These are phyloP conservation scores for Leccinum sublutescens DNA, from an alignment of 768 basidiomycete genomes.

Conservation along the genomic window DNA sequence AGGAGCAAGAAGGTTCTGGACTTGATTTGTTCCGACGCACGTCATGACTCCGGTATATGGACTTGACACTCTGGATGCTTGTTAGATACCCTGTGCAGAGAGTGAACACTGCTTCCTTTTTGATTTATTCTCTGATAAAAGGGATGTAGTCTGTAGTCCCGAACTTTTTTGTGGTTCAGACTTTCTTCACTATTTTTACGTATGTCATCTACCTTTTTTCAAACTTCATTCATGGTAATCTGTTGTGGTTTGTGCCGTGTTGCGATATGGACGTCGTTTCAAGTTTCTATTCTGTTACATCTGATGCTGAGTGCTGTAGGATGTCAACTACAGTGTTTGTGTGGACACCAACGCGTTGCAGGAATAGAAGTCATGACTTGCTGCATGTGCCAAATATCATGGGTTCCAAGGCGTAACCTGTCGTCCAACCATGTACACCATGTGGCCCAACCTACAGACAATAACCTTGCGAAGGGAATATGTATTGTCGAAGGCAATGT, in stretches of 20 bases:
- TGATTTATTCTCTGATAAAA: neutral
- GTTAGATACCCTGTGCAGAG: slow-evolving; percentile 20
- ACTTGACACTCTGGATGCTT: slow-evolving; percentile 2
- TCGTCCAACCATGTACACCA: neutral
- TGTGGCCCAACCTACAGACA: neutral
- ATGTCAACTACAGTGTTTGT: neutral
- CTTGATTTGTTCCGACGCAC: neutral
- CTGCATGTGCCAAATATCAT: neutral
- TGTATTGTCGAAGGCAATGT: neutral
- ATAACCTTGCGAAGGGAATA: neutral
- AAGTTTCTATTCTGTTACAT: neutral
- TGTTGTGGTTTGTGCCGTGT: slow-evolving; percentile 3
- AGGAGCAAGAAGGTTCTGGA: neutral
- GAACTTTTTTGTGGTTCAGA: neutral
- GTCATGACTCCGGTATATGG: slow-evolving; percentile 4
- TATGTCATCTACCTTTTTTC: neutral
- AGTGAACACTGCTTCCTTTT: neutral
- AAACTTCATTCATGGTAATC: neutral
- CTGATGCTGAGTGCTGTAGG: neutral
- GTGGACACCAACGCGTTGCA: neutral
- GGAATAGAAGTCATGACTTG: neutral
- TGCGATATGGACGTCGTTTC: slow-evolving; percentile 3
- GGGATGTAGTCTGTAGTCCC: neutral
- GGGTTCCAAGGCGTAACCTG: neutral
- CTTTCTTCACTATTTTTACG: neutral